Base-by-base conservation (phyloP, 352 stramenopile species). In the Pythium phragmiticola region DNA sequence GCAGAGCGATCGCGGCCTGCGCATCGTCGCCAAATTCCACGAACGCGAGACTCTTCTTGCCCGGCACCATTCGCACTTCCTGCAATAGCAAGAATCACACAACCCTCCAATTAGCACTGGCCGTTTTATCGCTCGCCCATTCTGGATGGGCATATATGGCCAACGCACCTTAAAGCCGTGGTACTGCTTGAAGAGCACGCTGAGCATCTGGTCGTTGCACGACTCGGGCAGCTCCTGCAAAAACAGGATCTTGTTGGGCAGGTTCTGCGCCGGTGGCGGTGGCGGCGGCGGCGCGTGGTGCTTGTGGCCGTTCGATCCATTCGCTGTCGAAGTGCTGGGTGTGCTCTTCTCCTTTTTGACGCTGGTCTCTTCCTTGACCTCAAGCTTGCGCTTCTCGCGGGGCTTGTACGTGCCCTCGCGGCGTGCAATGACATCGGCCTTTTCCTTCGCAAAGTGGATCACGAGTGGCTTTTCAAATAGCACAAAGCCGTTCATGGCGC, bases 141-240 rank as follows among this genome's bases (percentile, higher is more conserved):
- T 33, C 2, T 34, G 9, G 34, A 5, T 30, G 26, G 7, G 8
- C 9, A 50, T 50, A 4, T 7, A 50, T 50, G 19, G 17, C 5
- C 45, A 21, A 65, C 75, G 69, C 51, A 93, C 84, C 78, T 97
- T 93, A 68, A 98, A 99, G 21, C 97, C 97, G 46, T 93, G 76
- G 77, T 98, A 98, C 80, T 98, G 94, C 74, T 97, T 95, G 80
- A 99, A 99, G 42, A 99, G 80, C 72, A 98, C 95, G 50, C 74
- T 83, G 46, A 99, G 80, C 91, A 98, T 98, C 68, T 98, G 88
- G 77, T 98, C 75, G 77, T 96, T 99, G 73, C 94, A 98, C 56
- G 97, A 97, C 28, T 90, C 75, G 23, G 97, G 95, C 34, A 99
- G 77, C 51, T 94, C 80, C 71, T 96, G 80, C 37, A 97, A 79